A percentile compares a stretch with the other conserved stretches of the same genome.
These are phyloP conservation scores for Populus tremula DNA, from an alignment of 345 rosid genomes.

Conservation along the genomic window DNA sequence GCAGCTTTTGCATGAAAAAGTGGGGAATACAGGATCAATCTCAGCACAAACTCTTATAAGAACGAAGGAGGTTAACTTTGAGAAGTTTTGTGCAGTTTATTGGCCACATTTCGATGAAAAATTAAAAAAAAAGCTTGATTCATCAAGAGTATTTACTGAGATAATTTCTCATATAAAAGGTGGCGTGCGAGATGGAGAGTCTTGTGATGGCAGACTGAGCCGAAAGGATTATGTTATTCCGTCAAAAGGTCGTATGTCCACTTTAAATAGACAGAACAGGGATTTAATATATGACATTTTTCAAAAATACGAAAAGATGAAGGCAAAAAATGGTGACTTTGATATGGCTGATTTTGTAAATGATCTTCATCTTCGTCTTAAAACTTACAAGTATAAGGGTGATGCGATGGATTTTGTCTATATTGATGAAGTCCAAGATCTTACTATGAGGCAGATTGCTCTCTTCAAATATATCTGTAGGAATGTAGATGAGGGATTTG, in stretches of 20 bases:
- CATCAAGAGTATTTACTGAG: conserved; percentile 50
- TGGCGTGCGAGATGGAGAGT: conserved; percentile 25
- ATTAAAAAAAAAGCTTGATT: conserved; percentile 39
- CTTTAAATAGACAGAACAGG: conserved; percentile 27
- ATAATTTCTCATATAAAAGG: conserved; percentile 59
- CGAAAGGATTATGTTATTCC: conserved; percentile 35
- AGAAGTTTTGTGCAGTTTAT: conserved; percentile 41
- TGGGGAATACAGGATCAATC: conserved; percentile 21
- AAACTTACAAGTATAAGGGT: conserved; percentile 22
- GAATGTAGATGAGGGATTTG: conserved; percentile 49
- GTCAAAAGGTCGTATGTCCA: conserved; percentile 38
- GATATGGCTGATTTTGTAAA: conserved; percentile 59
- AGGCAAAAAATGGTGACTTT: conserved; percentile 39
- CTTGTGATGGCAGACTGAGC: conserved; percentile 29
- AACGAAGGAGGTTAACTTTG: conserved; percentile 47
- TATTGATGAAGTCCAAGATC: conserved; percentile 66
- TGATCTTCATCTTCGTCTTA: conserved; percentile 48
- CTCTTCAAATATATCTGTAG: conserved; percentile 42
- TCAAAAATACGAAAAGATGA: conserved; percentile 45
- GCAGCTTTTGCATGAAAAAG: conserved; percentile 20
- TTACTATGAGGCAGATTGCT: conserved; percentile 51
- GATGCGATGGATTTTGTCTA: conserved; percentile 47
- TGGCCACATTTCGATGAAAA: conserved; percentile 52
- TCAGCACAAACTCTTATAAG: conserved; percentile 31
- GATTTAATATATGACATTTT: conserved; percentile 40